Evolutionary conservation across 345 rosid genomes (phyloP), one percentile per base, ranked within the genome.

Genomic region (Sisymbrium altissimum): DNA sequence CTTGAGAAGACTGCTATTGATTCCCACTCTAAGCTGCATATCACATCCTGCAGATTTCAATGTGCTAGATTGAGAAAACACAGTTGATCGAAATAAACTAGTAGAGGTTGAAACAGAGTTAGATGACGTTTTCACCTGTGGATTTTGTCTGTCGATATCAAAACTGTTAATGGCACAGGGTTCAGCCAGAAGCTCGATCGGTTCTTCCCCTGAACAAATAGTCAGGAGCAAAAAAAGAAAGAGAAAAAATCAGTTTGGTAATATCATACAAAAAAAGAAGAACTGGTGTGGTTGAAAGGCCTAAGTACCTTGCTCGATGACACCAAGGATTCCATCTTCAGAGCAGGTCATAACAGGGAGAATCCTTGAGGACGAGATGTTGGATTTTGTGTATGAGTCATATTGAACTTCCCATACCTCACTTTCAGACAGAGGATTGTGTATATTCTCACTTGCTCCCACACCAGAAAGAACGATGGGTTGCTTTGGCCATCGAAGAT

Each of bases 11-110:
- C 73, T 75, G 84, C 96, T 63, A 90, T 58, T 19, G 96, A 83
- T 83, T 93, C 97, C 97, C 98, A 90, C 78, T 90, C 97, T 82
- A 91, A 84, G 84, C 97, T 79, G 68, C 97, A 93, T 50, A 91
- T 81, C 55, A 93, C 88, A 77, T 93, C 96, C 97, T 93, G 87
- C 80, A 77, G 5, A 48, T 54, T 27, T 60, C 54, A 46, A 13
- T 57, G 1, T 9, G 35, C 15, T 45, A 45, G 54, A 41, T 68
- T 39, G 39, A 58, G 69, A 73, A 79, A 49, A 75, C 17, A 33
- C 44, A 19, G 13, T 61, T 17, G 13, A 12, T 21, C 13, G 0
- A 71, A 63, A 29, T 39, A 30, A 41, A 35, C 48, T 30, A 70
- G 1, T 0, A 66, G 45, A 66, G 32, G n/a, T 27, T 27, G 19